A percentile compares a stretch with the other conserved stretches of the same genome.
Conservation (phyloP, 2,329 filamentous ascomycete genomes). For the Colletotrichum shisoi region DNA sequence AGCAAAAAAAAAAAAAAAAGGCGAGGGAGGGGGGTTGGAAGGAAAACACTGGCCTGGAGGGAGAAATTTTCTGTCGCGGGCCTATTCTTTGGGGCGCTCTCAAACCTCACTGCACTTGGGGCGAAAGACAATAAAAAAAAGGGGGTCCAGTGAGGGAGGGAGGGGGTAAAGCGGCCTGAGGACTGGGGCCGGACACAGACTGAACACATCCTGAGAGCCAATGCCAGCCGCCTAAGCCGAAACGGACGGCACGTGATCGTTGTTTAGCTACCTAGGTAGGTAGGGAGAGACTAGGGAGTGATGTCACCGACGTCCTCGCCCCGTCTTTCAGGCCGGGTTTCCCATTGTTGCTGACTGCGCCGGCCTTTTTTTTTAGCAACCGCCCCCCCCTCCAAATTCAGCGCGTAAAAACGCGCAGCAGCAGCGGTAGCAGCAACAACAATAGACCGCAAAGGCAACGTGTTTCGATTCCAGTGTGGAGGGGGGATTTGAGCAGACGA, state of each 20-base stretch:
- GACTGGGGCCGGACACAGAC: not conserved
- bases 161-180: not conserved
- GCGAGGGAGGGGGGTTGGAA: conserved; percentile 31
- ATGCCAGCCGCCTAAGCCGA: not conserved
- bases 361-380: conserved; percentile 5
- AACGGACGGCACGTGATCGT: not conserved
- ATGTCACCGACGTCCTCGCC: conserved; percentile 10
- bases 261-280: too few relatives aligned
- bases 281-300: not conserved
- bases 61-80: conserved; percentile 38
- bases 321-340: not conserved
- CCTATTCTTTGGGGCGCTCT: conserved; percentile 16
- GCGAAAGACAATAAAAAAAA: conserved; percentile 15
- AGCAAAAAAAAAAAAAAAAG: conserved; percentile 10
- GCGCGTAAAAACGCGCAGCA: not conserved
- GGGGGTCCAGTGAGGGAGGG: conserved; percentile 17
- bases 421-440: not conserved
- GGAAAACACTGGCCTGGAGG: conserved; percentile 33
- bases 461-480: conserved; percentile 5
- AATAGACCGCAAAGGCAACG: conserved; percentile 11
- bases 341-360: conserved; percentile 4
- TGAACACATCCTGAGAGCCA: not conserved
- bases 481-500: not conserved
- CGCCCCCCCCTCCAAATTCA: not conserved
- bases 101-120: not conserved